Evolutionary conservation across 2,329 filamentous ascomycete species (phyloP), one percentile per base, ranked within the genome.

Genomic region (Ophiocordyceps camponoti-saundersi): DNA sequence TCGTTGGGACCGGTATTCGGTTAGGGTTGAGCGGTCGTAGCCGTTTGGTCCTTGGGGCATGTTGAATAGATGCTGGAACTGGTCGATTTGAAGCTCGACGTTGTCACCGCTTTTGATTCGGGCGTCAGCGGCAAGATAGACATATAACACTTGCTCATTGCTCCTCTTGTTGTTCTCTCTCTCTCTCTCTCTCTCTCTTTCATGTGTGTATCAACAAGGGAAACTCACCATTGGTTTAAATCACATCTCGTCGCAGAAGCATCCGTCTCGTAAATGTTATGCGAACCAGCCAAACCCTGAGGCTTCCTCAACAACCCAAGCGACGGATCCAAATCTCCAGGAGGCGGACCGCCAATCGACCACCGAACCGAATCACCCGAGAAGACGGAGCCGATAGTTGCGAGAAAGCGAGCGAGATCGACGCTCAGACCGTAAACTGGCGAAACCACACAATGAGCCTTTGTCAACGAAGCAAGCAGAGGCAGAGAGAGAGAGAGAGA

Each of bases 61-160:
- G 1, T 56, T 65, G 44, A 70, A 62, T 26, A 65, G 51, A n/a
- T 65, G 59, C 52, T 70, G 61, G 44, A 49, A 45, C 32, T 41
- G 22, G 15, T 62, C 60, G 47, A 55, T 22, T 40, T 49, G 44
- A 5, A 43, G 39, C 16, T 45, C 43, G 36, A 46, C 46, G 30
- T 39, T 43, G 3, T 44, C 40, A 29, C 48, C 46, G 30, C 46
- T 47, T 12, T 18, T 2, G 6, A 29, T n/a, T 10, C 7, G 18
- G n/a, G 18, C 2, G 16, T 26, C 23, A 26, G 23, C 23, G 8
- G 23, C 4, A 11, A 41, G 11, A 41, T 12, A 16, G 20, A 41
- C 3, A 41, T 6, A 18, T 6, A 4, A 44, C 12, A 13, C 5
- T 3, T 16, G 3, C 21, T 18, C 32, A 4, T 16, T 10, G 2